These are phyloP conservation scores for Apiotrichum montevideense DNA, from an alignment of 1,284 basidiomycete species.

Conservation along the genomic window DNA sequence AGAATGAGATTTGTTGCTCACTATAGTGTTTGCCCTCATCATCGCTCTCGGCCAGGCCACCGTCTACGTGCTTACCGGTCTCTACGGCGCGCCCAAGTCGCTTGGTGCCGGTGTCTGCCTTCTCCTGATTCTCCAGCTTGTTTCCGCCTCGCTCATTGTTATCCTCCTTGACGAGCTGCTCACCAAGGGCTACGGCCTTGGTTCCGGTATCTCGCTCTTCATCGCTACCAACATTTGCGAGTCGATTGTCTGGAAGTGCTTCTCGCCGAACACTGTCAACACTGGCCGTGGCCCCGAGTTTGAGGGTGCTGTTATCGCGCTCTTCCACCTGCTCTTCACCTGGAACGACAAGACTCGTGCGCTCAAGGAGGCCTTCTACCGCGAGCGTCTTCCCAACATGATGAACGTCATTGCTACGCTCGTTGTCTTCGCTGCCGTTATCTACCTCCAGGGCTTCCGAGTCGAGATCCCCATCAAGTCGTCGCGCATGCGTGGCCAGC, in stretches of 20 bases:
- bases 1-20: not conserved
- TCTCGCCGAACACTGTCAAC: conserved; percentile 96
- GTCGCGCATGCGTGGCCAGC: conserved; percentile 91
- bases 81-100: conserved; percentile 90
- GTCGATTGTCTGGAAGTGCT: conserved; percentile 98
- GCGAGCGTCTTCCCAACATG: conserved; percentile 91
- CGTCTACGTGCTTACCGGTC: conserved; percentile 93
- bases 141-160: conserved; percentile 90
- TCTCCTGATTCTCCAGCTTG: conserved; percentile 89
- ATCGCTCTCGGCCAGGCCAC: conserved; percentile 95
- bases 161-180: conserved; percentile 97
- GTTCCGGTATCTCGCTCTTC: conserved; percentile 97
- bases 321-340: conserved; percentile 97
- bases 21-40: conserved; percentile 85
- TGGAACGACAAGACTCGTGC: conserved; percentile 98
- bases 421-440: conserved; percentile 86
- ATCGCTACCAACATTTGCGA: conserved; percentile 99
- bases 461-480: conserved; percentile 98
- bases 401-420: conserved; percentile 95
- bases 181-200: conserved; percentile 97
- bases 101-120: conserved; percentile 94
- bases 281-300: conserved; percentile 97
- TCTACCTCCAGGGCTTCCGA: conserved; percentile 98
- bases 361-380: conserved; percentile 95
- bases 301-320: conserved; percentile 89